A percentile compares a stretch with the other conserved stretches of the same genome.
phyloP scores from a whole-genome alignment of 1,284 basidiomycete species.

The Ustilago trichophora region DNA sequence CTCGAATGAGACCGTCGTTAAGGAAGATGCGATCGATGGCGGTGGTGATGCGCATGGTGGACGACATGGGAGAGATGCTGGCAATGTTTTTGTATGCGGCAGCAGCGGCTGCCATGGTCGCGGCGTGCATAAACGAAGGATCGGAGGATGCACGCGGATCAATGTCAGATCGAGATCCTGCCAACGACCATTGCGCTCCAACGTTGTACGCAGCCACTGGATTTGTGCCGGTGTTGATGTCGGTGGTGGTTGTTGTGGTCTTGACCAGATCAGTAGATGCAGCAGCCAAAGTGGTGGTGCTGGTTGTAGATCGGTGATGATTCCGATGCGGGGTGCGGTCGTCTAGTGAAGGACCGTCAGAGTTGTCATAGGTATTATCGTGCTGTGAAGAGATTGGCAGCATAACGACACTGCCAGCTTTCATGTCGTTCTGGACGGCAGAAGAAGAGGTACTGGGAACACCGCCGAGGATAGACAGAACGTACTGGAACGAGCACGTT shows the following conservation, averaged over 20 bases:
- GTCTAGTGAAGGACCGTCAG: too few relatives aligned
- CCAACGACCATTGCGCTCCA: neutral
- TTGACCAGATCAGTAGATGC: too few relatives aligned
- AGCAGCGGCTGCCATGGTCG: neutral
- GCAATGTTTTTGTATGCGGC: neutral
- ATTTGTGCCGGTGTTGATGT: too few relatives aligned
- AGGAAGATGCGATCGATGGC: slow-evolving; percentile 26
- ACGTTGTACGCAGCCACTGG: too few relatives aligned
- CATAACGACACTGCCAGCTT: too few relatives aligned
- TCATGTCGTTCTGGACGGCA: too few relatives aligned
- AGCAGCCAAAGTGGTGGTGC: too few relatives aligned
- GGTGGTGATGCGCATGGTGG: slow-evolving; percentile 7
- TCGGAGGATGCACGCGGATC: neutral
- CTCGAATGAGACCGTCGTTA: slow-evolving; percentile 24
- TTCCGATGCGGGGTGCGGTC: too few relatives aligned
- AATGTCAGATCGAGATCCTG: neutral
- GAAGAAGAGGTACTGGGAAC: neutral
- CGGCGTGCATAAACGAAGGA: neutral
- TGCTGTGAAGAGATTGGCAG: neutral
- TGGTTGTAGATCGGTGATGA: neutral
- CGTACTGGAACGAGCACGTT: slow-evolving; percentile 25
- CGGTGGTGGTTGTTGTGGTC: too few relatives aligned
- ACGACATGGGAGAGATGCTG: slow-evolving; percentile 9
- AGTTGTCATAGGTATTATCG: too few relatives aligned
- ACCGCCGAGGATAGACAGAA: slow-evolving; percentile 24